Evolutionary conservation across 495 filamentous ascomycete genomes (phyloP).

Genomic region (Aspergillus asperescens): DNA sequence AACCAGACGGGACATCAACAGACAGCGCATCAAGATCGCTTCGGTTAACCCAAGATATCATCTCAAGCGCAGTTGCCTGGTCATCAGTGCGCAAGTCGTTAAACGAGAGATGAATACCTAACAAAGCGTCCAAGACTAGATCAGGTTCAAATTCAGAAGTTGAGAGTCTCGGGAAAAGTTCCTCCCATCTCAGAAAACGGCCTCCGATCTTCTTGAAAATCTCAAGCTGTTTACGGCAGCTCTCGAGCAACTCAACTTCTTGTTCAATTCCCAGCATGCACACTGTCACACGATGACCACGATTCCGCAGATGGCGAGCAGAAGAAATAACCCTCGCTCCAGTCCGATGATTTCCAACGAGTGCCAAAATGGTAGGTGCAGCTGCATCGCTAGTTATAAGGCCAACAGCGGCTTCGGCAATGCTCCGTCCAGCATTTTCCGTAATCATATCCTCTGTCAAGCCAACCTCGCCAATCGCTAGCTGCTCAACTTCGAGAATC

Average conservation of each 20-base stretch:
- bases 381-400: conserved; percentile 42
- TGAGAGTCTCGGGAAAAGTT: conserved; percentile 47
- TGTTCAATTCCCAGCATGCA: conserved; percentile 77
- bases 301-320: conserved; percentile 78
- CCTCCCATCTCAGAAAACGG: conserved; percentile 54
- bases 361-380: conserved; percentile 65
- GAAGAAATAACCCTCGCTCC: conserved; percentile 81
- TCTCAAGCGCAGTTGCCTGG: conserved; percentile 72
- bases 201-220: conserved; percentile 75
- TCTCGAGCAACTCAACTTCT: conserved; percentile 67
- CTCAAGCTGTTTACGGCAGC: conserved; percentile 66
- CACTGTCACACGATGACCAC: conserved; percentile 69
- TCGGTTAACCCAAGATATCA: conserved; percentile 83
- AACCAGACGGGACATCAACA: conserved; percentile 80
- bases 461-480: conserved; percentile 75
- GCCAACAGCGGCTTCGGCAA: conserved; percentile 75
- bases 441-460: conserved; percentile 84
- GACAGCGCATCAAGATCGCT: conserved; percentile 71
- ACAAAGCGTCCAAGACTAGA: conserved; percentile 80
- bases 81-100: conserved; percentile 78
- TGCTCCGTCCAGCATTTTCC: conserved; percentile 82
- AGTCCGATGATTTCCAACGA: conserved; percentile 83
- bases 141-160: conserved; percentile 59
- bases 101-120: conserved; percentile 77
- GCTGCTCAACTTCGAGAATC: conserved; percentile 85